A percentile compares a stretch with the other conserved stretches of the same genome.
Evolutionary conservation across 2,329 filamentous ascomycete genomes (phyloP).

Genomic region (Penicillium sp.): DNA sequence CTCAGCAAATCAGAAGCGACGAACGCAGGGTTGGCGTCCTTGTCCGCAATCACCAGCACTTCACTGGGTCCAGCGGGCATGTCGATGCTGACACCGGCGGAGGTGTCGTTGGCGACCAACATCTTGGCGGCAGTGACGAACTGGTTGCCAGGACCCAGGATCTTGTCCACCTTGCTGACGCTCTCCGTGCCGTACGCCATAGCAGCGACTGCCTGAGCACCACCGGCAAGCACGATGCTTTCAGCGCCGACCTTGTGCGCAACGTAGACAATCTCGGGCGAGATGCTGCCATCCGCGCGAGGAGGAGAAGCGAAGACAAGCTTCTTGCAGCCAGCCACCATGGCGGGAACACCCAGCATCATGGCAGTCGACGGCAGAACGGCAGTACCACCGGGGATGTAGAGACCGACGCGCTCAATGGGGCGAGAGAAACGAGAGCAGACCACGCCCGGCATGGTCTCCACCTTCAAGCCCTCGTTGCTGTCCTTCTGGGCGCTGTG

Average conservation of each 20-base stretch:
- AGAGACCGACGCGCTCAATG: conserved; percentile 88
- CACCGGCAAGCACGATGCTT: conserved; percentile 88
- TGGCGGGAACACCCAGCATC: conserved; percentile 94
- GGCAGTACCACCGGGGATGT: conserved; percentile 90
- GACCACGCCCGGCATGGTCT: conserved; percentile 95
- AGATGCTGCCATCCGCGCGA: conserved; percentile 77
- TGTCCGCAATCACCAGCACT: conserved; percentile 89
- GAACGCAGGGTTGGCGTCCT: conserved; percentile 79
- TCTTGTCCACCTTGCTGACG: conserved; percentile 95
- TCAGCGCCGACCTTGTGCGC: conserved; percentile 95
- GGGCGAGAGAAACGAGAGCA: conserved; percentile 87
- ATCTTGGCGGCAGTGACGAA: conserved; percentile 99
- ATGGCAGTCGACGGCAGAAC: conserved; percentile 94
- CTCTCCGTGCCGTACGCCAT: conserved; percentile 96
- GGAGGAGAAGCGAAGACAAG: conserved; percentile 91
- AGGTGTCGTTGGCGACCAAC: conserved; percentile 94
- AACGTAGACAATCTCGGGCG: conserved; percentile 93
- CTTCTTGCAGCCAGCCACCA: conserved; percentile 92
- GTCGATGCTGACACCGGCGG: conserved; percentile 87
- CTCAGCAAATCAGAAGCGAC: conserved; percentile 90
- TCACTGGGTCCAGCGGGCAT: conserved; percentile 97
- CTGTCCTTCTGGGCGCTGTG: conserved; percentile 78
- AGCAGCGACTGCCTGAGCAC: conserved; percentile 88
- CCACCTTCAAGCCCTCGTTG: conserved; percentile 69
- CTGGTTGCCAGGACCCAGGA: conserved; percentile 92